Conservation (phyloP, 306 rosid genomes). For the Vigna angularis region DNA sequence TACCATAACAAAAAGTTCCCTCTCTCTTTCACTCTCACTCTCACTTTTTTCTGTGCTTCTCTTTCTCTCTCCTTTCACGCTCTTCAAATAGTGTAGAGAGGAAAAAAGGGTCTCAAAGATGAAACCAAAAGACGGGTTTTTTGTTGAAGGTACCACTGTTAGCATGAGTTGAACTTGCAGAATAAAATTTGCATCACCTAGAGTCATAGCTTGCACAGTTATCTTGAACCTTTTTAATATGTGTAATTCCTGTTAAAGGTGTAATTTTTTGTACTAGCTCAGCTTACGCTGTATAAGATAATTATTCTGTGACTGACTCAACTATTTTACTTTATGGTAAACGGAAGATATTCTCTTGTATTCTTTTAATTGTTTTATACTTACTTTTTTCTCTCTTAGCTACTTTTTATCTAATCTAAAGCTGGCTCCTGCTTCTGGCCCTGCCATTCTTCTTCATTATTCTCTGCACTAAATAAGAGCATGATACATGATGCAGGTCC, state of each 20-base stretch:
- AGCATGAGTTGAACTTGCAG: conserved; percentile 39
- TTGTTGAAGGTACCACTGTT: conserved; percentile 56
- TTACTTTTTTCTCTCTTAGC: not conserved
- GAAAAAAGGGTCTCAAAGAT: conserved; percentile 45
- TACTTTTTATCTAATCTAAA: conserved; percentile 43
- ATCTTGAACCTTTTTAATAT: conserved; percentile 32
- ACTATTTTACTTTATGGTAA: conserved; percentile 41
- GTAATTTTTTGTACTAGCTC: conserved; percentile 24
- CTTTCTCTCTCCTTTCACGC: conserved; percentile 37
- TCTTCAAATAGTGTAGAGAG: conserved; percentile 17
- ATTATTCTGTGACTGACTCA: conserved; percentile 30
- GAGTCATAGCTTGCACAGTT: conserved; percentile 16
- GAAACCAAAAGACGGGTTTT: conserved; percentile 60
- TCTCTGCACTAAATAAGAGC: conserved; percentile 51
- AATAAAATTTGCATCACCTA: conserved; percentile 9
- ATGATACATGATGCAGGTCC: conserved; percentile 55
- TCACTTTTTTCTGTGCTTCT: not conserved
- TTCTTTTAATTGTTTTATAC: not conserved
- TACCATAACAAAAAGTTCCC: conserved; percentile 9
- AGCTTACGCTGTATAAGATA: conserved; percentile 40
- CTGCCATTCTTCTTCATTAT: conserved; percentile 50
- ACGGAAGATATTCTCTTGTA: conserved; percentile 16
- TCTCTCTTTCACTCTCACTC: not conserved
- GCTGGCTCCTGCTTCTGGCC: conserved; percentile 49
- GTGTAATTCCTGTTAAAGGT: conserved; percentile 37